Conservation (phyloP, 805 yeast genomes). For the Wickerhamiella brachini region DNA sequence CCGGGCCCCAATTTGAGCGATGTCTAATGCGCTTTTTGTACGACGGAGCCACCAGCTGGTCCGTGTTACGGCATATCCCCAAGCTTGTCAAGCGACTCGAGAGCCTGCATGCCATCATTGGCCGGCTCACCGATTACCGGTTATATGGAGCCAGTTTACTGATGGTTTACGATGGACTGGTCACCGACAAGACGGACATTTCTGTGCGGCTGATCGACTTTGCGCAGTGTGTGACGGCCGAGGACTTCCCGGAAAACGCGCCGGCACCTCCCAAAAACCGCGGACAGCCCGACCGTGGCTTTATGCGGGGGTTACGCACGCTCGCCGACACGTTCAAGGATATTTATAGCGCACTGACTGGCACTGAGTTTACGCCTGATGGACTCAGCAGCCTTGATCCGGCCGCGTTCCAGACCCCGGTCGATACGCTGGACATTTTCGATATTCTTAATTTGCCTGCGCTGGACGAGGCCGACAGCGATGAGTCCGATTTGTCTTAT, state of each 20-base stretch:
- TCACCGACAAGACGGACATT: conserved; percentile 16
- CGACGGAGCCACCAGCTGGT: conserved; percentile 47
- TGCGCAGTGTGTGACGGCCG: conserved; percentile 78
- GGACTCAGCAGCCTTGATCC: conserved; percentile 7
- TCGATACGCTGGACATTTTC: conserved; percentile 7
- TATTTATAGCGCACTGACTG: conserved; percentile 45
- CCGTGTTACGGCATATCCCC: conserved; percentile 57
- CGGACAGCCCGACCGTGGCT: conserved; percentile 61
- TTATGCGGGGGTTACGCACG: conserved; percentile 67
- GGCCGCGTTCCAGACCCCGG: neutral
- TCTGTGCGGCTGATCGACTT: conserved; percentile 67
- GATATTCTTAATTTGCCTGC: conserved; percentile 2
- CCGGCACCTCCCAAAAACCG: conserved; percentile 63
- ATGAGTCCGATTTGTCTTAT: neutral
- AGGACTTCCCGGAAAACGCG: conserved; percentile 31
- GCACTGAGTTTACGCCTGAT: conserved; percentile 21
- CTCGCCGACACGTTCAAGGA: conserved; percentile 50
- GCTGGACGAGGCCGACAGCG: neutral
- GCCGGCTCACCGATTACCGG: conserved; percentile 55
- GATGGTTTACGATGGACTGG: conserved; percentile 71
- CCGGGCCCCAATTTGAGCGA: conserved; percentile 65
- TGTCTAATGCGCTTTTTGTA: conserved; percentile 65
- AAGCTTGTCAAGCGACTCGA: conserved; percentile 44
- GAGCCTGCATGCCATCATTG: conserved; percentile 43
- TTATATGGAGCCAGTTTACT: conserved; percentile 83